Conservation (phyloP, 2,329 filamentous ascomycete species). For the Leptographium procerum region DNA sequence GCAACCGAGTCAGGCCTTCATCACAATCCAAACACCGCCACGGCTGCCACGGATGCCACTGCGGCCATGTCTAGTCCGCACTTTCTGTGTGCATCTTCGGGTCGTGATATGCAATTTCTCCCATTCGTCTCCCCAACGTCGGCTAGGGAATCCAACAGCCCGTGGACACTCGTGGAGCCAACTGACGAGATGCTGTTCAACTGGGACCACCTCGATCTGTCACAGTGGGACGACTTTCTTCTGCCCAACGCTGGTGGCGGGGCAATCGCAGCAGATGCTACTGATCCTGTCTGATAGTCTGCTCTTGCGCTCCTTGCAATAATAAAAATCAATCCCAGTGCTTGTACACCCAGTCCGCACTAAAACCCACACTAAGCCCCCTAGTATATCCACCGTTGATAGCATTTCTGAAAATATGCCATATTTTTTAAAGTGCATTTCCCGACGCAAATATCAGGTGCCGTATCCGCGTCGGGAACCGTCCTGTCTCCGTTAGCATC, state of each 20-base stretch:
- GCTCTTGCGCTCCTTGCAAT: background rate
- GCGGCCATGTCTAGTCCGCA: background rate
- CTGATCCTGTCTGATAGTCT: background rate
- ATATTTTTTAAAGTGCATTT: no score
- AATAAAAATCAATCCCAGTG: no score
- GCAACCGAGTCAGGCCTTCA: background rate
- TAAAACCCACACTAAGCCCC: no score
- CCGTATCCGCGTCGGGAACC: no score
- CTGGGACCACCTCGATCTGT: constrained; percentile 4
- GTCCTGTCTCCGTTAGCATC: no score
- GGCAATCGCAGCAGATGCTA: background rate
- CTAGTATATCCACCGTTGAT: no score
- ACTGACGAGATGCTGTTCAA: background rate
- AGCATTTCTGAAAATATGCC: no score
- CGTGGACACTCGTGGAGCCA: background rate
- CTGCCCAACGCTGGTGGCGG: background rate
- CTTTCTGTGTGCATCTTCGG: background rate
- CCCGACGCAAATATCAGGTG: no score
- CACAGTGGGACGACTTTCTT: constrained; percentile 5
- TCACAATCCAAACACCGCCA: no score
- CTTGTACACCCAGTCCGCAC: no score
- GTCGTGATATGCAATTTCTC: background rate
- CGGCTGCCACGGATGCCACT: background rate
- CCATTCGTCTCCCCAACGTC: no score
- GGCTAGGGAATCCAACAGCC: background rate